Conservation (phyloP, 1,139 yeast genomes). For the Hyphopichia pseudoburtonii region DNA sequence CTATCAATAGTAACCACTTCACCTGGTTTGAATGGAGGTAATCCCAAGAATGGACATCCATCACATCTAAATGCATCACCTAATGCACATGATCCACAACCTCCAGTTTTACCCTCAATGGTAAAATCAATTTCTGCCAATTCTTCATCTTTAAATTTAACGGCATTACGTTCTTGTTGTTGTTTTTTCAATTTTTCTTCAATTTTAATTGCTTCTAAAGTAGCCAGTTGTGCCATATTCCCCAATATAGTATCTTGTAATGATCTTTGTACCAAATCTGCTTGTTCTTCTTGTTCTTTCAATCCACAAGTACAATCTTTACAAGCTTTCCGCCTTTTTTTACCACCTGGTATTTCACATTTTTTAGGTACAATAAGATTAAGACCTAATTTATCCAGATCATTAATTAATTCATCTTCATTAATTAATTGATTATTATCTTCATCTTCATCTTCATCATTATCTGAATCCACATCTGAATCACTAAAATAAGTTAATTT, state of each 20-base stretch:
- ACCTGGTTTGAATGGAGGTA: constrained; percentile 98
- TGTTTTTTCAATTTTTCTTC: constrained; percentile 45
- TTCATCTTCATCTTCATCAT: constrained; percentile 35
- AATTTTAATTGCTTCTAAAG: constrained; percentile 51
- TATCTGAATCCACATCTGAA: constrained; percentile 40
- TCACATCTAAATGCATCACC: constrained; percentile 99
- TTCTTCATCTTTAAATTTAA: constrained; percentile 65
- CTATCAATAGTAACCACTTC: constrained; percentile 60
- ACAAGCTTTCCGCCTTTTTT: constrained; percentile 81
- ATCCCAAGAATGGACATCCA: constrained; percentile 94
- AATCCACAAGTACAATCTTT: constrained; percentile 98
- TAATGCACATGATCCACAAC: constrained; percentile 94
- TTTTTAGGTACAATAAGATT: constrained; percentile 46
- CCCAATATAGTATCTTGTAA: constrained; percentile 48
- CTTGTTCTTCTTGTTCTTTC: constrained; percentile 71
- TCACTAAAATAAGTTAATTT: constrained; percentile 57
- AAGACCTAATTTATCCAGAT: constrained; percentile 22
- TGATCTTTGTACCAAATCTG: constrained; percentile 48
- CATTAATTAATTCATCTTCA: constrained; percentile 43
- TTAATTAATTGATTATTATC: constrained; percentile 41
- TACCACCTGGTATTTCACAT: constrained; percentile 55
- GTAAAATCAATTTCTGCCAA: constrained; percentile 91
- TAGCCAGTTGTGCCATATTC: constrained; percentile 53
- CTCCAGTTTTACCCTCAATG: constrained; percentile 90
- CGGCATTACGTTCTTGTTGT: constrained; percentile 16